phyloP scores from a whole-genome alignment of 1,284 basidiomycete genomes.

The Phenoliferia sp. region DNA sequence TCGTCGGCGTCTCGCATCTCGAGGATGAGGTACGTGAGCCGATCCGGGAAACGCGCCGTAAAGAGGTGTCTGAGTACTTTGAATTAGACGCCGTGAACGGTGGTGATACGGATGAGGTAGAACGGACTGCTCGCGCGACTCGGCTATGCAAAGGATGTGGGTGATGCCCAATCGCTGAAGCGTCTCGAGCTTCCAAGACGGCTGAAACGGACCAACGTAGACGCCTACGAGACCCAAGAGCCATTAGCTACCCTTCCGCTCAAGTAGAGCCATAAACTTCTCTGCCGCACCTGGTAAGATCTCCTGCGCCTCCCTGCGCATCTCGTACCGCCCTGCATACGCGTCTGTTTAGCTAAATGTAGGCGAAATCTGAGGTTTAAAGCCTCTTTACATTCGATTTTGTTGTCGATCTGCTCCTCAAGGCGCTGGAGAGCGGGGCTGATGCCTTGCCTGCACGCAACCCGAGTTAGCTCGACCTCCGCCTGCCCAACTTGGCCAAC shows the following conservation, averaged over 20 bases:
- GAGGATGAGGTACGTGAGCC: constrained; percentile 72
- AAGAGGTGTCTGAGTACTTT: constrained; percentile 54
- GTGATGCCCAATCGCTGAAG: constrained; percentile 66
- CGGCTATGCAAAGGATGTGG: constrained; percentile 56
- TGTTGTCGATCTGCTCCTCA: constrained; percentile 23
- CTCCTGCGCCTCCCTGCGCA: constrained; percentile 87
- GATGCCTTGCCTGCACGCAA: constrained; percentile 1
- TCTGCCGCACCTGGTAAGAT: constrained; percentile 58
- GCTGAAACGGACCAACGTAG: constrained; percentile 79
- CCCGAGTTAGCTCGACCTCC: not conserved
- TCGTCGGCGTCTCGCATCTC: constrained; percentile 81
- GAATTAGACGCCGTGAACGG: not conserved
- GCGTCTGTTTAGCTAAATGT: too few relatives aligned
- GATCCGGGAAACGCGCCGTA: constrained; percentile 72
- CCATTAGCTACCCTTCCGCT: not conserved
- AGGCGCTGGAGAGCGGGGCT: constrained; percentile 18
- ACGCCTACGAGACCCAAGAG: constrained; percentile 49
- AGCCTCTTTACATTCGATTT: constrained; percentile 20
- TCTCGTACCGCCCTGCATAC: constrained; percentile 75
- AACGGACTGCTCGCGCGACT: constrained; percentile 51
- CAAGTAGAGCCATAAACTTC: not conserved
- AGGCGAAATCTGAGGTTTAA: not conserved
- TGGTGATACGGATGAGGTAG: constrained; percentile 4
- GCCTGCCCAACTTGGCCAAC: too few relatives aligned
- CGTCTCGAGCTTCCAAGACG: constrained; percentile 68